A percentile compares a stretch with the other conserved stretches of the same genome.
phyloP scores from a whole-genome alignment of 2,329 filamentous ascomycete species.

The Rasamsonia emersonii region DNA sequence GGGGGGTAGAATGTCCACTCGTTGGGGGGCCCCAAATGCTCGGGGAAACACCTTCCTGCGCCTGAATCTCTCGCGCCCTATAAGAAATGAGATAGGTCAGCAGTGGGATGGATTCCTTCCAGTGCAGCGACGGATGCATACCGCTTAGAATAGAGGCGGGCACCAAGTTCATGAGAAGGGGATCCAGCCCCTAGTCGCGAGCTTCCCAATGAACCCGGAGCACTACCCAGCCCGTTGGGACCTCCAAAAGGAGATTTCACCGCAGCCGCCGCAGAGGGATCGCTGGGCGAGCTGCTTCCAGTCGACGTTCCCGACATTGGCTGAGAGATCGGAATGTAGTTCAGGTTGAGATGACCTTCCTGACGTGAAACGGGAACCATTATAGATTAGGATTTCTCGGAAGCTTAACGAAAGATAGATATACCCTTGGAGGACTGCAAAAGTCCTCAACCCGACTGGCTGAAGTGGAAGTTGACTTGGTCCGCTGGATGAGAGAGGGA shows the following conservation, averaged over 20 bases:
- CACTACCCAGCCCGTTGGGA: conserved; percentile 50
- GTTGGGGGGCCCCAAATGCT: conserved; percentile 89
- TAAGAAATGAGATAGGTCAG: conserved; percentile 9
- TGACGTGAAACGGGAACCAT: conserved; percentile 77
- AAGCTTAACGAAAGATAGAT: neutral
- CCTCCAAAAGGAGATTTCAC: conserved; percentile 67
- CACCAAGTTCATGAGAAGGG: conserved; percentile 85
- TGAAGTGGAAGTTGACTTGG: neutral
- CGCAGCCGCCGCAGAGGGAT: conserved; percentile 55
- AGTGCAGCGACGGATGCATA: conserved; percentile 41
- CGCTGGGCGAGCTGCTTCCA: conserved; percentile 70
- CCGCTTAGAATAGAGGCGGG: conserved; percentile 84
- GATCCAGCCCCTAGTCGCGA: conserved; percentile 82
- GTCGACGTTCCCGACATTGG: conserved; percentile 71
- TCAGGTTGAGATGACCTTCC: conserved; percentile 73
- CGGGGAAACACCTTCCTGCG: conserved; percentile 78
- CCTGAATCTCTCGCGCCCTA: conserved; percentile 92
- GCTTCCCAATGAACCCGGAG: conserved; percentile 43
- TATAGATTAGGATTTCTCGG: conserved; percentile 60
- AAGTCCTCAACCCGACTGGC: neutral
- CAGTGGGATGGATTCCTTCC: conserved; percentile 1
- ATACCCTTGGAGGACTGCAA: neutral
- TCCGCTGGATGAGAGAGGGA: conserved; percentile 3
- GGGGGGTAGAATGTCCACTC: conserved; percentile 89
- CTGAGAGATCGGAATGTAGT: conserved; percentile 63